These are phyloP conservation scores for Wallacemonas collosoma DNA, from an alignment of 208 protist genomes.

Conservation along the genomic window DNA sequence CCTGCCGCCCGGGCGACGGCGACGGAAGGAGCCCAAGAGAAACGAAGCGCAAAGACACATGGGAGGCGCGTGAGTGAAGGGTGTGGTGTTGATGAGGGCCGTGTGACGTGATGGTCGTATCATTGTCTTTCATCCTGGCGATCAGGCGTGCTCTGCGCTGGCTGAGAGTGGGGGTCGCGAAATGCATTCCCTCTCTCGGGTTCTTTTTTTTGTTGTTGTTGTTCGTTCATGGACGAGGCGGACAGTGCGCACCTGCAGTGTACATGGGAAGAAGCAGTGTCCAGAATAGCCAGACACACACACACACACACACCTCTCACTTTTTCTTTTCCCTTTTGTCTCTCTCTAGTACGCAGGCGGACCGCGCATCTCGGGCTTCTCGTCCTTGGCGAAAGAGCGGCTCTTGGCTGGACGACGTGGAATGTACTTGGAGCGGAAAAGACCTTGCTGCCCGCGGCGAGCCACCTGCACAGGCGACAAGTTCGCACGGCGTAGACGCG, in stretches of 20 bases:
- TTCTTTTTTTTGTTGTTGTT: constrained; percentile 18
- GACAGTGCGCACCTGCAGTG: too few species aligned
- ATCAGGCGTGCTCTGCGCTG: too few species aligned
- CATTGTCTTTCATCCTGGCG: too few species aligned
- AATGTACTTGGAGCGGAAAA: constrained; percentile 84
- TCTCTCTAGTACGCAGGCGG: constrained; percentile 45
- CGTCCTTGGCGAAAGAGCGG: constrained; percentile 59
- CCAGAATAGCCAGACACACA: neutral
- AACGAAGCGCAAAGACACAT: too few species aligned
- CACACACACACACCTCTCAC: neutral
- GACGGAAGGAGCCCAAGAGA: too few species aligned
- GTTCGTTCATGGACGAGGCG: neutral
- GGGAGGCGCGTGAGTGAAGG: too few species aligned
- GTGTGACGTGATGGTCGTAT: too few species aligned
- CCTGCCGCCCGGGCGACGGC: too few species aligned
- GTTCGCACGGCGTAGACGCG: constrained; percentile 62
- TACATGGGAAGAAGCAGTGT: too few species aligned
- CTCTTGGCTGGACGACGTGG: constrained; percentile 64
- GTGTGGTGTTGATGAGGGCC: too few species aligned
- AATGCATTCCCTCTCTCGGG: neutral
- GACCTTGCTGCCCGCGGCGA: constrained; percentile 48
- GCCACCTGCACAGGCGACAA: constrained; percentile 74
- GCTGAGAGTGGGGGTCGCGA: too few species aligned
- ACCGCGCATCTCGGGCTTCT: constrained; percentile 33
- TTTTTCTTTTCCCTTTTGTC: neutral